Base-by-base conservation (phyloP, 176 grass and related monocot genomes). In the Eleusine indica region DNA sequence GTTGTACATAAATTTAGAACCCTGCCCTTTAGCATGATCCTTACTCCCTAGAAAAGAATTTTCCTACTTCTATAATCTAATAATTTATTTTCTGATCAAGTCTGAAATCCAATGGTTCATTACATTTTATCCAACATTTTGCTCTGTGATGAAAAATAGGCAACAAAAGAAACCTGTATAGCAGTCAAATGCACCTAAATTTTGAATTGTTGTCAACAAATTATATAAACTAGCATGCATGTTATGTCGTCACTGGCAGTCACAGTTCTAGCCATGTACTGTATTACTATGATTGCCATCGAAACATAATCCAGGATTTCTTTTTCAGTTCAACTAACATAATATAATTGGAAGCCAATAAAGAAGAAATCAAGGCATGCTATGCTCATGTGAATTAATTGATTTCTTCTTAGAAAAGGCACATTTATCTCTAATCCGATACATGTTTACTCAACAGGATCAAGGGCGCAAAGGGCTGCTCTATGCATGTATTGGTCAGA, bases 391-490 rank as follows among this genome's bases (percentile, higher is more conserved):
- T 21, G 43, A 83, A 83, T 77, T 43, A 51, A 22, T 22, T 71
- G 19, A 17, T 30, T 68, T 84, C 35, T 11, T 52, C 12, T 75
- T 60, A 47, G 43, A 18, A 35, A 80, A 58, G 37, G 14, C 5
- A 18, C 17, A 8, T 68, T 84, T 69, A 19, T 40, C 17, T 83
- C 78, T 46, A 79, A 64, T 81, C 78, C 40, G 22, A 16, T 70
- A 43, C 14, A 35, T 82, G 67, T 81, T 66, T 86, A 48, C 37
- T 91, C 22, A 47, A 51, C 87, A 98, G 87, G 77, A 71, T 77
- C 87, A 90, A 93, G 62, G 85, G 65, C 75, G 83, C 61, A 71
- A 88, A 83, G 67, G 85, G 85, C 80, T 71, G 85, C 83, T 71
- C 30, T 94, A 86, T 77, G 77, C 80, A 44, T 90, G 83, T 82